Evolutionary conservation across 305 asterid species (phyloP), one percentile per base, ranked within the genome.

Genomic region (Fraxinus sp.): DNA sequence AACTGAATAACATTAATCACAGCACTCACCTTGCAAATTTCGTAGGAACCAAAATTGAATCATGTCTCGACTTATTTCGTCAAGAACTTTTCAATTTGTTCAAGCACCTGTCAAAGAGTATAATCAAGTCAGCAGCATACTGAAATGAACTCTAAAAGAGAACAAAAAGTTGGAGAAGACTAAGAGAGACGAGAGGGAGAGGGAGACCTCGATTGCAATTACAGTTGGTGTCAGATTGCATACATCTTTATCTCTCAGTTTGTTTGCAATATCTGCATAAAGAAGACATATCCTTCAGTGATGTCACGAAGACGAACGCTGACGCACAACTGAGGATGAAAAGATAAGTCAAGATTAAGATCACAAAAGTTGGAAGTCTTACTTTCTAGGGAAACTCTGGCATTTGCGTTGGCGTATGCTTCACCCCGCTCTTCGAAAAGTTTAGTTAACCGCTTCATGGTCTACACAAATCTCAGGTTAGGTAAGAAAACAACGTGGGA

Each of bases 381-480:
- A 95, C 97, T 87, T 89, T 92, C 92, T 20, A 95, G 88, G 81
- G 93, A 91, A 72, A 95, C 97, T 85, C 90, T 88, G 26, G 89
- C 92, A 79, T 89, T 90, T 0, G 97, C 97, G 74, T 90, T 93
- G 71, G 89, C 88, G 83, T 95, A 95, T 41, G 94, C 91, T 83
- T 92, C 97, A 41, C 97, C 97, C 84, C 97, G 90, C 82, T 90
- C 92, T 83, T 93, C 87, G 26, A 86, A 86, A 76, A 95, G 93
- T 62, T 83, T 64, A 62, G 89, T 86, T 85, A 93, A 85, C 76
- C 91, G 93, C 77, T 89, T 89, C 89, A 91, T 87, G 44, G 97
- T 90, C 98, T 94, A 79, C 81, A 87, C 5, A 49, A 84, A 82
- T 81, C 73, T 44, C 16, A 28, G 64, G 64, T 52, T 7, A 52